Conservation (phyloP, 1,139 yeast species). For the Saccharomyces hybrid region DNA sequence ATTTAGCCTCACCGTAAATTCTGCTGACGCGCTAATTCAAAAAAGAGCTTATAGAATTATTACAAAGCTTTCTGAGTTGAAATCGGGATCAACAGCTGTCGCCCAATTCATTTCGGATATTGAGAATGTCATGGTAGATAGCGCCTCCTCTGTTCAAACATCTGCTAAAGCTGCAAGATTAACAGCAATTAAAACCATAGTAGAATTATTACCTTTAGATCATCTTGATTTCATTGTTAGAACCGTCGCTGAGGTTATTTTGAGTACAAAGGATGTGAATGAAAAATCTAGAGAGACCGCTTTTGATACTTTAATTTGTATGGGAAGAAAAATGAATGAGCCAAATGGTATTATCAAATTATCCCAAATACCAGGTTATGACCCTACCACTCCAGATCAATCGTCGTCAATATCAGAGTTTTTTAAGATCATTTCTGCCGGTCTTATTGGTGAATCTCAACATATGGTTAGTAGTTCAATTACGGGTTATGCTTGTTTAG, state of each 20-base stretch:
- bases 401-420: slow-evolving; percentile 67
- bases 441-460: slow-evolving; percentile 87
- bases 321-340: slow-evolving; percentile 67
- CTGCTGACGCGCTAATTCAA: slow-evolving; percentile 63
- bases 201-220: slow-evolving; percentile 52
- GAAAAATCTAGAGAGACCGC: slow-evolving; percentile 86
- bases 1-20: slow-evolving; percentile 59
- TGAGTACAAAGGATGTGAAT: slow-evolving; percentile 88
- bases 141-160: slow-evolving; percentile 54
- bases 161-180: slow-evolving; percentile 81
- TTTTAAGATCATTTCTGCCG: slow-evolving; percentile 93
- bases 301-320: slow-evolving; percentile 63
- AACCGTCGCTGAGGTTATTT: slow-evolving; percentile 75
- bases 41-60: slow-evolving; percentile 85
- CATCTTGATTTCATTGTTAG: slow-evolving; percentile 75
- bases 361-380: slow-evolving; percentile 63
- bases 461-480: slow-evolving; percentile 96
- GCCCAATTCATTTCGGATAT: slow-evolving; percentile 48
- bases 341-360: slow-evolving; percentile 57
- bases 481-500: slow-evolving; percentile 78
- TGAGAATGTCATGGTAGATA: slow-evolving; percentile 50
- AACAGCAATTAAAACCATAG: slow-evolving; percentile 53
- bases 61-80: slow-evolving; percentile 60
- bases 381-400: slow-evolving; percentile 46
- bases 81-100: slow-evolving; percentile 51